Evolutionary conservation across 2,329 filamentous ascomycete genomes (phyloP).

Genomic region (Colletotrichum spinosum): DNA sequence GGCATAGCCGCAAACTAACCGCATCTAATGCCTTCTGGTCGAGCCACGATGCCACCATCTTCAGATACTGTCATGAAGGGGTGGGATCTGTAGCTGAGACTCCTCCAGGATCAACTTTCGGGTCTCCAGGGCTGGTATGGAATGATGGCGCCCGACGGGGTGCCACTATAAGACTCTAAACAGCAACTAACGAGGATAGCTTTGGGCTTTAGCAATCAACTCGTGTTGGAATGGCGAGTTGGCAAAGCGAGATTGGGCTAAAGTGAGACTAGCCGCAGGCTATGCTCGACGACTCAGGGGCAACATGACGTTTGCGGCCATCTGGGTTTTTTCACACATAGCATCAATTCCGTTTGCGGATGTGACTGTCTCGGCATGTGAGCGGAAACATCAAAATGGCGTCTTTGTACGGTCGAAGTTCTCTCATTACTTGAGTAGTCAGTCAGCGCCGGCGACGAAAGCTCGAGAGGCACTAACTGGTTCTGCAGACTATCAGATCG

Average conservation of each 20-base stretch:
- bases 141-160: background rate
- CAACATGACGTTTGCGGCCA: constrained; percentile 16
- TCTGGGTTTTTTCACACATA: background rate
- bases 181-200: background rate
- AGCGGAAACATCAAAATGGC: background rate
- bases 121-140: background rate
- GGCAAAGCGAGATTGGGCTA: constrained; percentile 1
- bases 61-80: background rate
- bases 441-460: too few relatives aligned
- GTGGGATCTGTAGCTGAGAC: too few relatives aligned
- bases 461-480: too few relatives aligned
- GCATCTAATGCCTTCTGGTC: too few relatives aligned
- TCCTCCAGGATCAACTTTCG: too few relatives aligned
- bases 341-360: constrained; percentile 11
- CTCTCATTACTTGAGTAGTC: background rate
- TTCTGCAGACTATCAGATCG: too few relatives aligned
- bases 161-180: constrained; percentile 9
- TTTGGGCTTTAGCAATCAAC: background rate
- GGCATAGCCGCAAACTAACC: too few relatives aligned
- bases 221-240: background rate
- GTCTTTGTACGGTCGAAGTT: background rate
- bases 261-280: constrained; percentile 15
- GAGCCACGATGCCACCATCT: background rate
- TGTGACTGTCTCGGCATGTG: constrained; percentile 1
- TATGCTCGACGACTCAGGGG: constrained; percentile 19